Evolutionary conservation across 305 asterid species (phyloP).

Genomic region (Fraxinus floribunda): DNA sequence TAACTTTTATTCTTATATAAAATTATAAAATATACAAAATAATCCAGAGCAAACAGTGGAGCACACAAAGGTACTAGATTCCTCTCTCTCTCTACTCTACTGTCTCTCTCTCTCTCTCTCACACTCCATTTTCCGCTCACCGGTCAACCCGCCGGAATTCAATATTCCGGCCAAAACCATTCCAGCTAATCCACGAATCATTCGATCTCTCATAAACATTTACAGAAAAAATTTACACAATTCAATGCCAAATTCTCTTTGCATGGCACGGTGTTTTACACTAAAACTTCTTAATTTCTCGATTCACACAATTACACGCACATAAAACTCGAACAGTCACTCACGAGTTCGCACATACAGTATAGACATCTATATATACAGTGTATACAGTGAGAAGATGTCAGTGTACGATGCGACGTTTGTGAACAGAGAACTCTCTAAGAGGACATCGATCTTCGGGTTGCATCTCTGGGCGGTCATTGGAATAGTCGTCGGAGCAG

Average conservation of each 20-base stretch:
- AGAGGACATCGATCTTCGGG: constrained; percentile 62
- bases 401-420: constrained; percentile 51
- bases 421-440: constrained; percentile 51
- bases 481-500: constrained; percentile 63
- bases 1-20: background rate
- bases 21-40: background rate
- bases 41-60: constrained; percentile 7
- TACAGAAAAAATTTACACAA: background rate
- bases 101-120: background rate
- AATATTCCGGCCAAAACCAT: background rate
- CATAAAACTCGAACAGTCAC: background rate
- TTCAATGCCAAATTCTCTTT: background rate
- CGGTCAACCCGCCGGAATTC: background rate
- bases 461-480: constrained; percentile 60
- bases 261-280: background rate
- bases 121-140: background rate
- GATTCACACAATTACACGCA: background rate
- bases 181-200: background rate
- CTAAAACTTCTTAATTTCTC: background rate
- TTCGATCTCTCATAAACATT: background rate
- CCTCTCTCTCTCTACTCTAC: background rate
- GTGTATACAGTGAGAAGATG: constrained; percentile 33
- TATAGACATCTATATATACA: background rate
- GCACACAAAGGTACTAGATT: background rate
- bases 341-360: background rate